These are phyloP conservation scores for Penicillium mononematosum DNA, from an alignment of 495 filamentous ascomycete genomes.

Conservation along the genomic window DNA sequence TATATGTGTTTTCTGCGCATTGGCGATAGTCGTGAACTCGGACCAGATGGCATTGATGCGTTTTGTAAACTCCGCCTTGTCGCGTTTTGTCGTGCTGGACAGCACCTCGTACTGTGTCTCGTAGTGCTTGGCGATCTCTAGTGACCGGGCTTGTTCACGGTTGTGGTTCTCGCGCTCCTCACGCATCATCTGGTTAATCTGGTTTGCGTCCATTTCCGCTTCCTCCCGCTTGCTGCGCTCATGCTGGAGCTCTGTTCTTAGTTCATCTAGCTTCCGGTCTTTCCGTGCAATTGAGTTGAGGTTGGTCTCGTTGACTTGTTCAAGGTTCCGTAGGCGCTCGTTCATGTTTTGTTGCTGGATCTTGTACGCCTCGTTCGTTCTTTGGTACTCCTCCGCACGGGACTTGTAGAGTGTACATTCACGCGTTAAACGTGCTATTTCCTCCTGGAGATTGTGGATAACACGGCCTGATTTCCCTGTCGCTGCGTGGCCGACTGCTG, in stretches of 20 bases:
- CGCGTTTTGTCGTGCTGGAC: constrained; percentile 55
- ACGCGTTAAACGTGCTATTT: constrained; percentile 80
- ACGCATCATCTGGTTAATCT: constrained; percentile 60
- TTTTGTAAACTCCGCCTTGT: constrained; percentile 50
- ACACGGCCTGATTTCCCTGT: constrained; percentile 91
- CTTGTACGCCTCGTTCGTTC: constrained; percentile 69
- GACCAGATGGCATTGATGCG: constrained; percentile 34
- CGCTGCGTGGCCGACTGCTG: constrained; percentile 73
- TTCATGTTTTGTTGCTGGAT: constrained; percentile 67
- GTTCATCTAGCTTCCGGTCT: constrained; percentile 75
- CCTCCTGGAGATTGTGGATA: constrained; percentile 83
- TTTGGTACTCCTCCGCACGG: constrained; percentile 69
- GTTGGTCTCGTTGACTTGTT: constrained; percentile 68
- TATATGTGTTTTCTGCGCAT: constrained; percentile 42
- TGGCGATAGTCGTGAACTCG: constrained; percentile 36
- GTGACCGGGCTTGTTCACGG: constrained; percentile 60
- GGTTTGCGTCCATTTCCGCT: constrained; percentile 61
- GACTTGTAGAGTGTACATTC: constrained; percentile 74
- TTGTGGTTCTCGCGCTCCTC: constrained; percentile 55
- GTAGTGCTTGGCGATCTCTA: constrained; percentile 52
- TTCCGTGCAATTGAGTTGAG: constrained; percentile 70
- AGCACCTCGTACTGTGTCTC: constrained; percentile 69
- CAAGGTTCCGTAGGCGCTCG: constrained; percentile 60
- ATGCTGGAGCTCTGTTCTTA: constrained; percentile 62
- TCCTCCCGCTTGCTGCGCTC: constrained; percentile 64